These are phyloP conservation scores for Macadamia tetraphylla DNA, from an alignment of 164 flowering plant species.

Conservation along the genomic window DNA sequence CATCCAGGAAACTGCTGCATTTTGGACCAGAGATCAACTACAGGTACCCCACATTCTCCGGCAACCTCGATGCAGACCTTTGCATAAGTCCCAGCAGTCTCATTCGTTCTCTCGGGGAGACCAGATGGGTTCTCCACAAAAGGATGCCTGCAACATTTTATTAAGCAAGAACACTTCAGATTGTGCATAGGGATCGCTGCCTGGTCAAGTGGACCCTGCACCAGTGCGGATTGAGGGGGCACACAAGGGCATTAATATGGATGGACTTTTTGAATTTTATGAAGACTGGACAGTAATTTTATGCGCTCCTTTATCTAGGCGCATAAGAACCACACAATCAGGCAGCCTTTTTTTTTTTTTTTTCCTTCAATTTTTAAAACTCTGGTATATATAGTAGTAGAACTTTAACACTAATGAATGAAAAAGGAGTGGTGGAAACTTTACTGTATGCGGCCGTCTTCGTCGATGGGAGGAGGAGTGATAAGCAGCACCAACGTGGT, in stretches of 20 bases:
- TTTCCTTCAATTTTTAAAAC: too few species aligned
- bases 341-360: too few species aligned
- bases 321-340: too few species aligned
- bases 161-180: background rate
- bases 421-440: background rate
- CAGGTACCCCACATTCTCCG: conserved; percentile 45
- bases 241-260: too few species aligned
- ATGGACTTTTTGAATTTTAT: too few species aligned
- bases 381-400: too few species aligned
- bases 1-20: conserved; percentile 69
- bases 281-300: too few species aligned
- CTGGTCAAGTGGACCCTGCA: too few species aligned
- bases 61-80: conserved; percentile 54
- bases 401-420: too few species aligned
- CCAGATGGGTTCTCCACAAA: conserved; percentile 44
- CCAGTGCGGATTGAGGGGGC: too few species aligned
- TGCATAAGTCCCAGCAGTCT: conserved; percentile 67
- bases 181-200: too few species aligned
- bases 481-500: conserved; percentile 42
- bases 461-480: conserved; percentile 83
- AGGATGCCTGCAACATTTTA: conserved; percentile 38
- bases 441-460: conserved; percentile 57
- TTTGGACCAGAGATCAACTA: conserved; percentile 60
- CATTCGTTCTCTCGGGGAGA: conserved; percentile 74
- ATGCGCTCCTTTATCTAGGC: too few species aligned